These are phyloP conservation scores for Trichophyton simii DNA, from an alignment of 2,329 filamentous ascomycete species.

Conservation along the genomic window DNA sequence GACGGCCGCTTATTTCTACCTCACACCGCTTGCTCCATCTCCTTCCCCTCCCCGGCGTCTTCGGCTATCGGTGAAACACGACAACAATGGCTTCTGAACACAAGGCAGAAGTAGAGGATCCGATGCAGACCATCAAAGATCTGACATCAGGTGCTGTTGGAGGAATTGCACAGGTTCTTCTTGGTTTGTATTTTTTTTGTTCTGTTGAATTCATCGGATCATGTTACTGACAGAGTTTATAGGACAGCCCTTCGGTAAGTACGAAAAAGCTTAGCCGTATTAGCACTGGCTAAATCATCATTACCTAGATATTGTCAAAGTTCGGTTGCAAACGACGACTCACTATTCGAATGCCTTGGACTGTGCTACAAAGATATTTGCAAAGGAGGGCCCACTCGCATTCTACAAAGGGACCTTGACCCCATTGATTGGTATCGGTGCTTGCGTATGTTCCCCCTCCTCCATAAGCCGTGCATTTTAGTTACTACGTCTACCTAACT, in stretches of 20 bases:
- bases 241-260: constrained; percentile 54
- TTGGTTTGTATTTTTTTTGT: constrained; percentile 51
- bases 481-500: background rate
- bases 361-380: constrained; percentile 72
- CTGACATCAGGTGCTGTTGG: constrained; percentile 81
- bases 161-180: constrained; percentile 82
- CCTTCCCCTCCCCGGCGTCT: background rate
- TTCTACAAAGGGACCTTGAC: constrained; percentile 99
- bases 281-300: background rate
- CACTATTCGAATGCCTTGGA: constrained; percentile 69
- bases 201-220: background rate
- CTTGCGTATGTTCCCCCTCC: constrained; percentile 51
- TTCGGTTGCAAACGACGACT: constrained; percentile 79
- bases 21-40: background rate
- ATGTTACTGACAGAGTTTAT: constrained; percentile 1
- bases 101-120: constrained; percentile 26
- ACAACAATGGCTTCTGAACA: constrained; percentile 15
- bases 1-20: background rate
- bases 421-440: constrained; percentile 86
- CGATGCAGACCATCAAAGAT: constrained; percentile 65
- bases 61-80: background rate
- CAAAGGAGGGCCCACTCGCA: constrained; percentile 72
- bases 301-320: constrained; percentile 76
- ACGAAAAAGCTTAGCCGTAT: background rate
- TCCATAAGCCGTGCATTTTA: background rate